These are phyloP conservation scores for Paralagenidium karlingii DNA, from an alignment of 352 stramenopile species.

Conservation along the genomic window DNA sequence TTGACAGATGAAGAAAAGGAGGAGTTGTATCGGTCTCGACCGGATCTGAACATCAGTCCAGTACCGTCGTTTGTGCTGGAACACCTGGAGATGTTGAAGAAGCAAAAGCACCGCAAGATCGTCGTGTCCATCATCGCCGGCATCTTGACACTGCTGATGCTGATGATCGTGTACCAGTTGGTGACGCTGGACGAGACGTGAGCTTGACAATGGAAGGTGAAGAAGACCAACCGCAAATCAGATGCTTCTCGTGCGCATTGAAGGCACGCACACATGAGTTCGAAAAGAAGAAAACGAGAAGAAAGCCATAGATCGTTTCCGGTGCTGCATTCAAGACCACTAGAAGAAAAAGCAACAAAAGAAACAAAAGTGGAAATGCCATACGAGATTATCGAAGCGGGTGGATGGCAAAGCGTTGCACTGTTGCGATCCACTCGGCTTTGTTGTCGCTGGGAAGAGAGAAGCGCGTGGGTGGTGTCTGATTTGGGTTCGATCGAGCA, in stretches of 20 bases:
- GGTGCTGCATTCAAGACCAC: not conserved
- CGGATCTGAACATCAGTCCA: slow-evolving; percentile 80
- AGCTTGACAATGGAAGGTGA: not conserved
- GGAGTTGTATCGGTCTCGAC: slow-evolving; percentile 68
- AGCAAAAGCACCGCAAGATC: slow-evolving; percentile 45
- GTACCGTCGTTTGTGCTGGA: slow-evolving; percentile 45
- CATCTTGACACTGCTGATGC: slow-evolving; percentile 42
- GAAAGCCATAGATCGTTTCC: not conserved
- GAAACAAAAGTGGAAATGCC: no score
- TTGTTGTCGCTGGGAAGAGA: no score
- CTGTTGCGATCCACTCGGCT: no score
- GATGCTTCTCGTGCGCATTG: not conserved
- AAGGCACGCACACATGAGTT: no score
- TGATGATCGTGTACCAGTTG: slow-evolving; percentile 61
- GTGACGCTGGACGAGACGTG: slow-evolving; percentile 3
- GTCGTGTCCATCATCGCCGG: slow-evolving; percentile 63
- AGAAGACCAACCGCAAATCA: not conserved
- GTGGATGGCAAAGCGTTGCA: no score
- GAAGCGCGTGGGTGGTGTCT: no score
- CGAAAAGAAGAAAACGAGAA: not conserved
- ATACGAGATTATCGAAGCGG: no score
- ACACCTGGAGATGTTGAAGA: slow-evolving; percentile 31
- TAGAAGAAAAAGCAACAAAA: no score
- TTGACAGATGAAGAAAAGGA: slow-evolving; percentile 71
- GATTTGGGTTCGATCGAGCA: no score